Conservation (phyloP, 2,329 filamentous ascomycete species). For the Pseudogymnoascus verrucosus region DNA sequence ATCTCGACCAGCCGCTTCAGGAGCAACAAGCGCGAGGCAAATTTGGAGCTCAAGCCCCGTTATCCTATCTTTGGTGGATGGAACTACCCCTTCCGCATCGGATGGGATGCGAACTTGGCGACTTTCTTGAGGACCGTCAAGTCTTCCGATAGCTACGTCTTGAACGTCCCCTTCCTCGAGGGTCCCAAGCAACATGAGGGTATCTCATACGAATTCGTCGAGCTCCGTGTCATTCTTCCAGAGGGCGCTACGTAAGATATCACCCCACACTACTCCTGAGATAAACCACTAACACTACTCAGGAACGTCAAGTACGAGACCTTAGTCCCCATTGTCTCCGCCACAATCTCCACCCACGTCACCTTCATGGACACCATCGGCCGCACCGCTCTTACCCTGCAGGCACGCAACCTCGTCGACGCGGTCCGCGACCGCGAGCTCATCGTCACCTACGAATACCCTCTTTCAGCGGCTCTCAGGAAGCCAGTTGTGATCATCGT, state of each 20-base stretch:
- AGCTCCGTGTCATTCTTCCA: constrained; percentile 76
- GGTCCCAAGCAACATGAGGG: constrained; percentile 82
- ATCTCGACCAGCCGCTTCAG: constrained; percentile 90
- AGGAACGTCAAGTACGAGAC: constrained; percentile 77
- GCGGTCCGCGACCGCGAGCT: constrained; percentile 79
- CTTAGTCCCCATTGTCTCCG: constrained; percentile 59
- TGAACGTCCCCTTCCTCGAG: constrained; percentile 89
- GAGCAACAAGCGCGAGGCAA: constrained; percentile 65
- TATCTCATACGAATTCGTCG: constrained; percentile 73
- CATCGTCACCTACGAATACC: constrained; percentile 81
- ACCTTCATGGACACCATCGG: constrained; percentile 93
- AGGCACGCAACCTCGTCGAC: constrained; percentile 80
- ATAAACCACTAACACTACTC: constrained; percentile 24
- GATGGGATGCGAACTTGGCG: constrained; percentile 84
- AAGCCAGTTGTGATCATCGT: constrained; percentile 80
- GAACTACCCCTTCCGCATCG: constrained; percentile 96
- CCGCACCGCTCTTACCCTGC: constrained; percentile 72
- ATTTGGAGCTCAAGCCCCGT: constrained; percentile 82
- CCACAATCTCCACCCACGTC: constrained; percentile 57
- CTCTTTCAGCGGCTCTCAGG: constrained; percentile 63
- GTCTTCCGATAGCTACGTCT: constrained; percentile 62
- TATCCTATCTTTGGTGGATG: constrained; percentile 97
- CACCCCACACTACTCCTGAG: constrained; percentile 44
- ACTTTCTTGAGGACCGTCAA: constrained; percentile 61
- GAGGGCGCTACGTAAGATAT: constrained; percentile 74